Percentiles rank a stretch among this genome's conserved stretches.
phyloP scores from a whole-genome alignment of 1,139 yeast species.

The Saccharomycopsis hybrid region DNA sequence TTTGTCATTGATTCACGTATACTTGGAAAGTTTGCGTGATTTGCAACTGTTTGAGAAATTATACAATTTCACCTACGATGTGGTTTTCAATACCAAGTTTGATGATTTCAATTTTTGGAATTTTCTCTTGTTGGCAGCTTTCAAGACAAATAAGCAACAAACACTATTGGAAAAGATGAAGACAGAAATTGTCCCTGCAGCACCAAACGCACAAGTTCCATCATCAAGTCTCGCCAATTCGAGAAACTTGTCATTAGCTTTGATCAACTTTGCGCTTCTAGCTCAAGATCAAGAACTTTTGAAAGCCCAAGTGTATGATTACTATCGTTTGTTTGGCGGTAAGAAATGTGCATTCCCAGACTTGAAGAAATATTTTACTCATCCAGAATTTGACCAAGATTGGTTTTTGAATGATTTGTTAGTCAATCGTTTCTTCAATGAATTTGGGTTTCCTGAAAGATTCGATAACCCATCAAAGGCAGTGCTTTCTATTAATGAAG shows the following conservation, averaged over 20 bases:
- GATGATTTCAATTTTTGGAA: slow-evolving; percentile 64
- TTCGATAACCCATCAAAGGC: slow-evolving; percentile 3
- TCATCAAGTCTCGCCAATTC: slow-evolving; percentile 29
- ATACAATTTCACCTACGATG: slow-evolving; percentile 29
- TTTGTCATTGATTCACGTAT: slow-evolving; percentile 50
- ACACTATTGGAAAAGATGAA: slow-evolving; percentile 4
- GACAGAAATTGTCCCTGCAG: slow-evolving; percentile 25
- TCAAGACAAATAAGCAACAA: slow-evolving; percentile 27
- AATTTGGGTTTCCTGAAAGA: slow-evolving; percentile 3
- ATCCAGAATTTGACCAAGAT: neutral
- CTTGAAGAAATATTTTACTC: slow-evolving; percentile 33
- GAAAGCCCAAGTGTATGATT: slow-evolving; percentile 32
- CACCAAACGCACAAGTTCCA: slow-evolving; percentile 26
- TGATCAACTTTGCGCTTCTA: slow-evolving; percentile 38
- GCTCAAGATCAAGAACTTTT: slow-evolving; percentile 24
- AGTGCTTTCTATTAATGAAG: slow-evolving; percentile 24
- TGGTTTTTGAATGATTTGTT: slow-evolving; percentile 22
- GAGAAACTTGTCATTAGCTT: slow-evolving; percentile 54
- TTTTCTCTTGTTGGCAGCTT: slow-evolving; percentile 40
- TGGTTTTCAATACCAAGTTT: slow-evolving; percentile 39
- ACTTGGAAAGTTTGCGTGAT: slow-evolving; percentile 39
- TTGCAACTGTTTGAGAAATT: slow-evolving; percentile 38
- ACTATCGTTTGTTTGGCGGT: slow-evolving; percentile 38
- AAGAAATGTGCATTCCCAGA: slow-evolving; percentile 63
- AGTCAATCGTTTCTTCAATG: slow-evolving; percentile 19